Evolutionary conservation across 2,329 filamentous ascomycete genomes (phyloP).

Genomic region (Claviceps sp.): DNA sequence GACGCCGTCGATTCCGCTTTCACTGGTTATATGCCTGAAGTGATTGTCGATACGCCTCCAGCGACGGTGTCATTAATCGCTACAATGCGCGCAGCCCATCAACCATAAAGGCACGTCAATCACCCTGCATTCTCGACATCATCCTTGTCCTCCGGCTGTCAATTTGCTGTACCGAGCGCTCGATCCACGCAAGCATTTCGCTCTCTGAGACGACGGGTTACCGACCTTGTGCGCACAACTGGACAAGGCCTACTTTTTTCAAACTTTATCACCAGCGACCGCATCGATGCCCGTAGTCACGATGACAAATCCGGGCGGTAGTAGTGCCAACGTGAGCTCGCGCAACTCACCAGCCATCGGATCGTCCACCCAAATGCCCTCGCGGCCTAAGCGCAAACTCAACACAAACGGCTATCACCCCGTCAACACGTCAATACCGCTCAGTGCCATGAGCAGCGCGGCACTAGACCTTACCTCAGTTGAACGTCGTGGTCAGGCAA

Average conservation of each 20-base stretch:
- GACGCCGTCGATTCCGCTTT: neutral
- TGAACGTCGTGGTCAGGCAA: conserved; percentile 77
- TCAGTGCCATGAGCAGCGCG: conserved; percentile 42
- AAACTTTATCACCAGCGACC: conserved; percentile 20
- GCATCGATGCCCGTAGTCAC: conserved; percentile 25
- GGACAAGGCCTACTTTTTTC: conserved; percentile 7
- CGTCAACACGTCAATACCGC: conserved; percentile 33
- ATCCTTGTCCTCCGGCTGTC: conserved; percentile 1
- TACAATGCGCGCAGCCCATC: conserved; percentile 11
- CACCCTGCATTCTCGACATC: neutral
- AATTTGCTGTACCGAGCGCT: neutral
- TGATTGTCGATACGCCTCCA: conserved; percentile 2
- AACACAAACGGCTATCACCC: conserved; percentile 41
- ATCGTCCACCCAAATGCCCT: conserved; percentile 19
- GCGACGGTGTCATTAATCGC: conserved; percentile 3
- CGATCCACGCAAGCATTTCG: neutral
- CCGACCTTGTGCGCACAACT: neutral
- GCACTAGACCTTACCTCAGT: conserved; percentile 80
- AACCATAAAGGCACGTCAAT: conserved; percentile 7
- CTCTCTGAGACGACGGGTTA: neutral
- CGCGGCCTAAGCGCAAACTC: conserved; percentile 39
- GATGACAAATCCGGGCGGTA: conserved; percentile 21
- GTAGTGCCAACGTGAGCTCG: conserved; percentile 35
- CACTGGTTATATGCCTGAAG: neutral
- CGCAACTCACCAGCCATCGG: conserved; percentile 37